Evolutionary conservation across 371 early-diverging fungal species (phyloP), one percentile per base, ranked within the genome.

Genomic region (Mortierella sp.): DNA sequence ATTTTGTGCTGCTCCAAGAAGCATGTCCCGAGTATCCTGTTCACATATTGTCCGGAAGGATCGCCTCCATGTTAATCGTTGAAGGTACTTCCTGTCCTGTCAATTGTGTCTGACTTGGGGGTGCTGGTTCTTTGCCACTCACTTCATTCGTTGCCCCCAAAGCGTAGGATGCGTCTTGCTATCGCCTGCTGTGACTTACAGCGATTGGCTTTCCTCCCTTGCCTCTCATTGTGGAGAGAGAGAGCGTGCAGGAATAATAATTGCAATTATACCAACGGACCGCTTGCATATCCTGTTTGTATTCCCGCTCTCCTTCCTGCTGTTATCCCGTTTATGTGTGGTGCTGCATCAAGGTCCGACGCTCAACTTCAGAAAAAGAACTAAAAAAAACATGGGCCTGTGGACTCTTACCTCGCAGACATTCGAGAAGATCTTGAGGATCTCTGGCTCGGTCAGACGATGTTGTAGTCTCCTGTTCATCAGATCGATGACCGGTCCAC

Each of bases 401-500:
- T 54, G 48, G 54, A 26, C 70, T 34, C 42, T 52, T 52, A 34
- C 55, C 89, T 95, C 93, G 89, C 96, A 94, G 19, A 96, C 93
- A 81, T 97, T 95, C 73, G 92, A 92, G 77, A 97, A 98, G 65
- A 98, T 97, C 73, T 91, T 93, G 79, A 97, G 89, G 38, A 98
- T 93, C 84, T 97, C 97, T 28, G 90, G 88, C 84, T 97, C 97
- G 31, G 92, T 93, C 70, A 97, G 89, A 24, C 95, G 91, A 68
- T 90, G 90, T 31, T 92, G 91, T 47, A 97, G 88, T 55, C 95
- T 89, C 70, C 93, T 90, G 88, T 97, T 97, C 93, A 98, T 95
- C 78, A 96, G 92, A 84, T 97, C 96, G 80, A 98, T 95, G 21
- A 97, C 92, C 78, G 94, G 93, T 34, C 97, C 97, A 57, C 96